Evolutionary conservation across 2,329 filamentous ascomycete species (phyloP), one percentile per base, ranked within the genome.

Genomic region (Phyllosticta citribraziliensis): DNA sequence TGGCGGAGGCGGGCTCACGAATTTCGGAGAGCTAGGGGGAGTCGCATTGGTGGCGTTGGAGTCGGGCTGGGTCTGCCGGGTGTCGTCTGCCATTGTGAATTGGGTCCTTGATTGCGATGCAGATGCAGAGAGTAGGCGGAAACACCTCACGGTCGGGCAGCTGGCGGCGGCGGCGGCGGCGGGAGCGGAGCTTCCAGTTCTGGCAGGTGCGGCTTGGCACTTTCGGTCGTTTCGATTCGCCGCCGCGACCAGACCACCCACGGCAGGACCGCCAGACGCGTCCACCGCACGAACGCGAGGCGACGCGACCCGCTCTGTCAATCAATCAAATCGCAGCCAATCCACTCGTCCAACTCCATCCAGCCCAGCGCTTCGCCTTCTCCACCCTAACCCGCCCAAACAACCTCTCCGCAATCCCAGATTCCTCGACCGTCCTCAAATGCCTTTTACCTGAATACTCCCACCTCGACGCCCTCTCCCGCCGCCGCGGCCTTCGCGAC

Each of bases 11-110:
- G 40, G 27, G 53, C 6, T 25, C 24, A 50, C 40, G 51, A 30
- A 47, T 55, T 30, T 61, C 55, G 55, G 60, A 60, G 52, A 27
- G 27, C 40, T 57, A 52, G 54, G 24, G 50, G 5, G 40, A 9
- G 33, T 57, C 14, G 27, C 55, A 52, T 61, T 57, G 30, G 57
- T n/a, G 20, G 24, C 58, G 56, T 30, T 55, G 57, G 40, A 3
- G 3, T 47, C 22, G 22, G 22, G 22, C 22, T 47, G 40, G 10
- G 53, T 58, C 61, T 76, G 69, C 69, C 74, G 69, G 60, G 75
- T 76, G 64, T 78, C 76, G 73, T 78, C 76, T 56, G 76, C 75
- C 77, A 79, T 80, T 63, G 64, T 40, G 40, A 17, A 52, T 5
- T 69, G 67, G 19, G n/a, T n/a, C n/a, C n/a, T n/a, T n/a, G 4